Evolutionary conservation across 805 yeast genomes (phyloP).

Genomic region (Komagataella ulmi): DNA sequence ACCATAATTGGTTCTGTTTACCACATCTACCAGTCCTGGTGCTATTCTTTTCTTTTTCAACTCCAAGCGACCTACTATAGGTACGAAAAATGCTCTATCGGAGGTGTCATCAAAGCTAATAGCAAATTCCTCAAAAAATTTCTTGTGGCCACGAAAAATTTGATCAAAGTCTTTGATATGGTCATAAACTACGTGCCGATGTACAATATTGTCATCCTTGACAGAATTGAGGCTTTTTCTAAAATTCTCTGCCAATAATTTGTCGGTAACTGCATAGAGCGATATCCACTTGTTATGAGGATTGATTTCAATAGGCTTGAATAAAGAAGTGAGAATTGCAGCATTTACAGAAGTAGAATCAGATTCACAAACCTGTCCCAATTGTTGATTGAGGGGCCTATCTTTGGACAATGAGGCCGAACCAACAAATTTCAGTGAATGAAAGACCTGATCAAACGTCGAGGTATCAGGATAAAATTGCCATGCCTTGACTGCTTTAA

Average conservation of each 20-base stretch:
- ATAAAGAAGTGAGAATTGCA: constrained; percentile 44
- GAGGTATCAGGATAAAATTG: constrained; percentile 82
- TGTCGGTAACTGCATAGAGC: constrained; percentile 35
- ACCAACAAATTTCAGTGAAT: constrained; percentile 49
- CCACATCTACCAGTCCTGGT: constrained; percentile 37
- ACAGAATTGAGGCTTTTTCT: constrained; percentile 18
- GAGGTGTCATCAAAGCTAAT: constrained; percentile 45
- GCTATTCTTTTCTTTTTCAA: constrained; percentile 78
- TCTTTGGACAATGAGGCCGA: constrained; percentile 34
- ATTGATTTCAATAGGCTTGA: constrained; percentile 56
- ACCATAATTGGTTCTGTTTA: constrained; percentile 46
- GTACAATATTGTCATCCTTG: constrained; percentile 34
- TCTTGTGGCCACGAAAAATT: constrained; percentile 30
- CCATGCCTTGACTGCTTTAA: constrained; percentile 70
- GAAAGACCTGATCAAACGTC: constrained; percentile 70
- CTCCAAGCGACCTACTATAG: constrained; percentile 64
- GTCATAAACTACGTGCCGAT: constrained; percentile 28
- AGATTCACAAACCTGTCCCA: constrained; percentile 14
- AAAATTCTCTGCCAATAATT: constrained; percentile 19
- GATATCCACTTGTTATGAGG: constrained; percentile 67
- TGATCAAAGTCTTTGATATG: constrained; percentile 76
- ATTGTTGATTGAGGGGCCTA: constrained; percentile 12
- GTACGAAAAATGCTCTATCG: constrained; percentile 58
- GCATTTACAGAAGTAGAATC: constrained; percentile 26
- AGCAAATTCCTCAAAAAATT: constrained; percentile 48